Evolutionary conservation across 2,329 filamentous ascomycete genomes (phyloP).

Genomic region (Ceratocystis destructans): DNA sequence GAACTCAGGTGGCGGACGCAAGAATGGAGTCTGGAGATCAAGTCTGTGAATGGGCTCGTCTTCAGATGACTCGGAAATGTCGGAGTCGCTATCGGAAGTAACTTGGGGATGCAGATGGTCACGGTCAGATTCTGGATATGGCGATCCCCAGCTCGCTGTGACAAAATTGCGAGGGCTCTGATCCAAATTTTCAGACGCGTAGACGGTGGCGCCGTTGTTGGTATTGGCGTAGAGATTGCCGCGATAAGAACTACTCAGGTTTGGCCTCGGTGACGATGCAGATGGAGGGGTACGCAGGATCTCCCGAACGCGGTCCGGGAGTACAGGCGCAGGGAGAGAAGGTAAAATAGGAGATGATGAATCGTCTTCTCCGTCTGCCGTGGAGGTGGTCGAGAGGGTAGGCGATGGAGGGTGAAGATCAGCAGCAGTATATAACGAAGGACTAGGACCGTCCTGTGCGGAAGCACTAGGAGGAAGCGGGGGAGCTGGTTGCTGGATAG

Average conservation of each 20-base stretch:
- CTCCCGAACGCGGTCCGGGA: slow-evolving; percentile 42
- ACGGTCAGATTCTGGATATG: slow-evolving; percentile 56
- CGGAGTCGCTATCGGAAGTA: slow-evolving; percentile 36
- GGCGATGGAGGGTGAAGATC: slow-evolving; percentile 35
- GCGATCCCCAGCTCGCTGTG: slow-evolving; percentile 84
- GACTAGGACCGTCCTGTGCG: slow-evolving; percentile 43
- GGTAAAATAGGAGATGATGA: slow-evolving; percentile 39
- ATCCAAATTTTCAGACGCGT: neutral
- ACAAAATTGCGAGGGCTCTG: slow-evolving; percentile 31
- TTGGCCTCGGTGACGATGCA: slow-evolving; percentile 12
- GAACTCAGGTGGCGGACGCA: slow-evolving; percentile 41
- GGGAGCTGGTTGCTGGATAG: slow-evolving; percentile 33
- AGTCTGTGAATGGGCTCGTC: slow-evolving; percentile 48
- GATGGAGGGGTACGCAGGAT: slow-evolving; percentile 42
- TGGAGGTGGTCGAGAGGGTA: slow-evolving; percentile 48
- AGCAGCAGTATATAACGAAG: slow-evolving; percentile 24
- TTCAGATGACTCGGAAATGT: slow-evolving; percentile 32
- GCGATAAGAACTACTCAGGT: neutral
- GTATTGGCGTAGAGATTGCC: neutral
- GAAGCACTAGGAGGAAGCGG: slow-evolving; percentile 44
- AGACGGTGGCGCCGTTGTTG: neutral
- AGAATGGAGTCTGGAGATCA: slow-evolving; percentile 47
- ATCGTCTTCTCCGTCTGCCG: slow-evolving; percentile 42
- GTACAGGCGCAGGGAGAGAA: slow-evolving; percentile 43
- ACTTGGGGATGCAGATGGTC: slow-evolving; percentile 35